Percentiles rank a stretch among this genome's conserved stretches.
Evolutionary conservation across 106 monocot species (phyloP).

Genomic region (Allium sativum): DNA sequence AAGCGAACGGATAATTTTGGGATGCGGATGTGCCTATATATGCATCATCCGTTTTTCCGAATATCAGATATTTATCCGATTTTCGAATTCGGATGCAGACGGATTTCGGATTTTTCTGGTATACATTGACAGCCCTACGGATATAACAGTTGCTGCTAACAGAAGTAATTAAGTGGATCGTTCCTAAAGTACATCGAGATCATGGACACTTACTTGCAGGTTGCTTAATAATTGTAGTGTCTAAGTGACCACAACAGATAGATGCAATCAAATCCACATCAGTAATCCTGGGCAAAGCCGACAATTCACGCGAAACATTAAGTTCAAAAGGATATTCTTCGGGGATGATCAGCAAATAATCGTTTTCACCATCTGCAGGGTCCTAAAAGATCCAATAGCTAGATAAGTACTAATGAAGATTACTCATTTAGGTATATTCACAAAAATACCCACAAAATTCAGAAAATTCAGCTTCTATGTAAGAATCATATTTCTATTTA

Average conservation of each 20-base stretch:
- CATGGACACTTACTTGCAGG: slow-evolving; percentile 19
- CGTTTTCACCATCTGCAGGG: slow-evolving; percentile 36
- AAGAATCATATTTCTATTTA: too few relatives aligned
- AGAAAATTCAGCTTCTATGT: not conserved
- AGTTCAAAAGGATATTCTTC: slow-evolving; percentile 32
- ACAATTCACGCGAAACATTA: slow-evolving; percentile 20
- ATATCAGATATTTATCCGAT: too few relatives aligned
- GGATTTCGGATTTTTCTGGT: too few relatives aligned
- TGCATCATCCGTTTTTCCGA: too few relatives aligned
- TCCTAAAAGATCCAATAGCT: slow-evolving; percentile 23
- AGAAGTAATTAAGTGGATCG: not conserved
- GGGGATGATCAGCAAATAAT: slow-evolving; percentile 44
- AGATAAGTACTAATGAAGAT: not conserved
- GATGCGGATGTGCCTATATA: too few relatives aligned
- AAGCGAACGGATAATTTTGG: too few relatives aligned
- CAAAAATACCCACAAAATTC: not conserved
- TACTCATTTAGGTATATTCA: not conserved
- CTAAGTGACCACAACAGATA: slow-evolving; percentile 63
- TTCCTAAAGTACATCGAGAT: not conserved
- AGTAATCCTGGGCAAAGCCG: slow-evolving; percentile 43
- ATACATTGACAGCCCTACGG: too few relatives aligned
- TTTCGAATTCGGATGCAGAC: too few relatives aligned
- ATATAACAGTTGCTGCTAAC: not conserved
- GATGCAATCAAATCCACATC: slow-evolving; percentile 60
- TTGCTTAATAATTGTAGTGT: slow-evolving; percentile 35